These are phyloP conservation scores for Phytopythium delawarense DNA, from an alignment of 352 stramenopile species.

Conservation along the genomic window DNA sequence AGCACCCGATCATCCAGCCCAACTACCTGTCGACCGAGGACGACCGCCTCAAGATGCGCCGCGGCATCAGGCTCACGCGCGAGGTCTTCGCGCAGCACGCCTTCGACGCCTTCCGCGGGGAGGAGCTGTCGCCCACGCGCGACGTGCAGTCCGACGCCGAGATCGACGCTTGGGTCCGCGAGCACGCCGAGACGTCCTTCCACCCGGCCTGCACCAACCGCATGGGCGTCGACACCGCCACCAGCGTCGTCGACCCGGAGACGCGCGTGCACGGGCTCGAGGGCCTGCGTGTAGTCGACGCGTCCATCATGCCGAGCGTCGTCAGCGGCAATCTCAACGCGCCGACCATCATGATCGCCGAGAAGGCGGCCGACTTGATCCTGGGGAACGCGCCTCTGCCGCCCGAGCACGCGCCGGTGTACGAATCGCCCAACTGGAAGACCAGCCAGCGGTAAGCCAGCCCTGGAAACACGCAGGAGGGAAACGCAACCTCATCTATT, in stretches of 20 bases:
- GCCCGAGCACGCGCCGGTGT: slow-evolving; percentile 45
- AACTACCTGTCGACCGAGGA: slow-evolving; percentile 69
- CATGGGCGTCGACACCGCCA: slow-evolving; percentile 46
- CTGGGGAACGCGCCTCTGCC: slow-evolving; percentile 37
- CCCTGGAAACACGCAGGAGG: neutral
- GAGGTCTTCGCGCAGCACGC: slow-evolving; percentile 70
- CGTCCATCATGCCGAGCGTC: slow-evolving; percentile 88
- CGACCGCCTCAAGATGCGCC: slow-evolving; percentile 53
- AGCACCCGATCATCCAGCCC: slow-evolving; percentile 60
- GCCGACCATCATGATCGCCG: slow-evolving; percentile 86
- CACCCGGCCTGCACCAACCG: slow-evolving; percentile 75
- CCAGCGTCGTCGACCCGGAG: slow-evolving; percentile 72
- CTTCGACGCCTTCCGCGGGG: slow-evolving; percentile 63
- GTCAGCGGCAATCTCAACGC: slow-evolving; percentile 90
- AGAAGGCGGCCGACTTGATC: slow-evolving; percentile 88
- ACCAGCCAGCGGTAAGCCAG: slow-evolving; percentile 40
- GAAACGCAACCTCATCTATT: slow-evolving; percentile 8
- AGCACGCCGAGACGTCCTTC: slow-evolving; percentile 66
- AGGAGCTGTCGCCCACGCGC: slow-evolving; percentile 43
- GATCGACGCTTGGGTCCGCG: slow-evolving; percentile 65
- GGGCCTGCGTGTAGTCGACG: slow-evolving; percentile 78
- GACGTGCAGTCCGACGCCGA: slow-evolving; percentile 35
- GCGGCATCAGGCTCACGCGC: slow-evolving; percentile 47
- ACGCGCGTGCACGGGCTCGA: slow-evolving; percentile 75
- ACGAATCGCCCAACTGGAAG: slow-evolving; percentile 42